These are phyloP conservation scores for Rhododendron mucronatum DNA, from an alignment of 148 eudicot species.

Conservation along the genomic window DNA sequence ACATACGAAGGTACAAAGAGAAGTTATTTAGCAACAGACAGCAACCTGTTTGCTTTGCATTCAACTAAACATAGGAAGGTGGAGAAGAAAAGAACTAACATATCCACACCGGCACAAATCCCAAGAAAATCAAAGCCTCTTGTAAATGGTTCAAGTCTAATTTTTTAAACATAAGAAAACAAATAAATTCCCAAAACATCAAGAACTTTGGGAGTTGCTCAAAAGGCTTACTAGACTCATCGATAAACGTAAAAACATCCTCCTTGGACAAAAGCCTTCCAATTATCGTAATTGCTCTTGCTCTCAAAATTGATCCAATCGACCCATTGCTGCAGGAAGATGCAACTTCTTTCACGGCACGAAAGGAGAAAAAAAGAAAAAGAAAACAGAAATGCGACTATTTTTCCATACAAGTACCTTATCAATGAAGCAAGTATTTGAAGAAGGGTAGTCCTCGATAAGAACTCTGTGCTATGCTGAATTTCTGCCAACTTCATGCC, in stretches of 20 bases:
- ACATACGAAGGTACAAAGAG: not conserved
- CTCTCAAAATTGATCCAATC: slow-evolving; percentile 60
- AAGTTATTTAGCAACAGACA: not conserved
- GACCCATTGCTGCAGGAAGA: slow-evolving; percentile 44
- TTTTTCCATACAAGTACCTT: slow-evolving; percentile 41
- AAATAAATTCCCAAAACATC: not conserved
- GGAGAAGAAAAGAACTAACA: not conserved
- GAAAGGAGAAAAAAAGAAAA: not conserved
- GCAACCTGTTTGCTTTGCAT: not conserved
- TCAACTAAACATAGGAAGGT: not conserved
- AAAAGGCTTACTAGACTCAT: slow-evolving; percentile 52
- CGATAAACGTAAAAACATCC: slow-evolving; percentile 38
- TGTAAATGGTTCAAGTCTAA: not conserved
- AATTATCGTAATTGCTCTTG: slow-evolving; percentile 81
- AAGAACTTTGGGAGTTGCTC: not conserved
- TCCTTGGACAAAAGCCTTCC: slow-evolving; percentile 87
- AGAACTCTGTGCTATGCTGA: slow-evolving; percentile 64
- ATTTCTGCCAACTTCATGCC: slow-evolving; percentile 68
- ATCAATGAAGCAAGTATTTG: slow-evolving; percentile 63
- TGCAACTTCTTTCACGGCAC: slow-evolving; percentile 1
- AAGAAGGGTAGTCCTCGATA: slow-evolving; percentile 66
- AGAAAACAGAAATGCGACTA: not conserved
- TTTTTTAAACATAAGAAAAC: not conserved
- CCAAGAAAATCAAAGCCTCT: not conserved
- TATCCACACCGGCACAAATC: not conserved